Percentiles rank a stretch among this genome's conserved stretches.
Evolutionary conservation across 805 yeast genomes (phyloP).

Genomic region (Zygosaccharomyces lentus): DNA sequence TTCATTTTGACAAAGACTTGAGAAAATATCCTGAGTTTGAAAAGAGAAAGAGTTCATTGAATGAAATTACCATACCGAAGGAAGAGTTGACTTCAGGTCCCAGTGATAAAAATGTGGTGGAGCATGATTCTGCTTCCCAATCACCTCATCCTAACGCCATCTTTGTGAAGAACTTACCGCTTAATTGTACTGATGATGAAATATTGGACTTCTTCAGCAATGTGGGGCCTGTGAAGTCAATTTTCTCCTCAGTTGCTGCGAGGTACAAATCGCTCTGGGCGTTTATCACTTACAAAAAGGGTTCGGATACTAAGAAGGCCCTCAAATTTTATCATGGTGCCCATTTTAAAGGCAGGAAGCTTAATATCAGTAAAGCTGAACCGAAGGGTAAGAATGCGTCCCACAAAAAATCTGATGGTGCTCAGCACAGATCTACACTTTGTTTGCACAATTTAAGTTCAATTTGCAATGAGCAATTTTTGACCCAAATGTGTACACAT

Average conservation of each 20-base stretch:
- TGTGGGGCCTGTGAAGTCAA: slow-evolving; percentile 36
- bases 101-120: slow-evolving; percentile 4
- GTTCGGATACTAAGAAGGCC: slow-evolving; percentile 36
- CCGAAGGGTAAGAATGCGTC: slow-evolving; percentile 9
- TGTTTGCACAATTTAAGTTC: slow-evolving; percentile 28
- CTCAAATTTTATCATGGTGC: slow-evolving; percentile 34
- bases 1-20: slow-evolving; percentile 39
- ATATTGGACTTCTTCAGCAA: slow-evolving; percentile 30
- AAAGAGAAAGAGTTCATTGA: slow-evolving; percentile 24
- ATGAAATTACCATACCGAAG: slow-evolving; percentile 26
- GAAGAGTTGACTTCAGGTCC: slow-evolving; percentile 15
- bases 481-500: slow-evolving; percentile 23
- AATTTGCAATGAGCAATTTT: slow-evolving; percentile 29
- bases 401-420: slow-evolving; percentile 3
- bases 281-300: slow-evolving; percentile 41
- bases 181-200: slow-evolving; percentile 29
- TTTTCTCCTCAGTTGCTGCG: slow-evolving; percentile 30
- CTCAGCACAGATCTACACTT: slow-evolving; percentile 16
- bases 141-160: slow-evolving; percentile 33
- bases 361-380: slow-evolving; percentile 27
- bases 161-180: slow-evolving; percentile 35
- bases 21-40: slow-evolving; percentile 35
- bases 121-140: slow-evolving; percentile 6
- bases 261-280: slow-evolving; percentile 35
- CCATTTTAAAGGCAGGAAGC: slow-evolving; percentile 26